Evolutionary conservation across 208 protist species (phyloP), one percentile per base, ranked within the genome.

Genomic region (Baffinella frigidus): DNA sequence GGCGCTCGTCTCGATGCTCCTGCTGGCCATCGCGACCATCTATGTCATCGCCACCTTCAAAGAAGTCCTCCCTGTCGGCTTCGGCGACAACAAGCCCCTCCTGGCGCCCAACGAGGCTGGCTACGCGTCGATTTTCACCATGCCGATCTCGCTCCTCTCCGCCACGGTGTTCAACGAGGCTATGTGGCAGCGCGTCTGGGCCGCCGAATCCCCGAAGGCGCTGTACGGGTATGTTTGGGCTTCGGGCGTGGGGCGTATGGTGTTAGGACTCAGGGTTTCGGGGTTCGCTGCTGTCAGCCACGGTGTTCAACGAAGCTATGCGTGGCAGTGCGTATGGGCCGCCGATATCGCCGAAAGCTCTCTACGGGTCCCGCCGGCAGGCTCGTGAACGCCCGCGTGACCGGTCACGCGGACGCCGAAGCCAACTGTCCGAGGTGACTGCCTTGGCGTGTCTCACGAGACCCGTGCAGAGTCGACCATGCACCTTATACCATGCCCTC

Each of bases 121-220:
- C 3, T 90, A 90, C 56, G 41, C 51, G 11, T 27, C 83, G 33
- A 90, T 90, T 24, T 90, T 90, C 83, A 39, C 48, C 50, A 90
- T 90, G 83, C 83, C 83, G 5, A 9, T 90, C 7, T 90, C 83
- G 5, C 83, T 90, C 38, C 0, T 74, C 51, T 38, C 83, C 11
- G 83, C 83, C 36, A 90, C 83, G 3, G 83, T 90, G n/a, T 90
- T 90, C 83, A 73, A 67, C 83, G 83, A 90, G 38, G 77, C 39
- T 43, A 61, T 87, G 41, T 87, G 77, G 77, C 77, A 87, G 50
- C 43, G 77, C 17, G 77, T 87, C 3, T 87, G 77, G 77, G 77
- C 77, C 24, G 77, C 77, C 24, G n/a, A 87, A 41, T 30, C 45
- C 44, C 14, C 17, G 48, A 17, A 27, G 3, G 77, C 77, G 43